Base-by-base conservation (phyloP, 768 basidiomycete genomes). In the Melanogaster broomeanus region DNA sequence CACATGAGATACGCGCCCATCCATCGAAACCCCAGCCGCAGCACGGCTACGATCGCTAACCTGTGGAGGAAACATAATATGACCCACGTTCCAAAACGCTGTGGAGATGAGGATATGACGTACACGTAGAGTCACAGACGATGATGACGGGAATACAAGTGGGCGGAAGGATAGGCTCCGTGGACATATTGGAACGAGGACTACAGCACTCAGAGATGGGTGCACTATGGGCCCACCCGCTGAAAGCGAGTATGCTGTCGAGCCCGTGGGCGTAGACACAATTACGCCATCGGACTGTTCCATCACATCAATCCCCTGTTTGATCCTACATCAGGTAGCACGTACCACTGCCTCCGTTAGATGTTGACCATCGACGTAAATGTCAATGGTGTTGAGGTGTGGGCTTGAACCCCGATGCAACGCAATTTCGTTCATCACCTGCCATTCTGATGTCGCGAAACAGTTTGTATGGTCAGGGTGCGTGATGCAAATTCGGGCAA, bases 151-250 rank as follows among this genome's bases (percentile, higher is more conserved):
- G 58, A 98, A 88, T 7, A 98, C 88, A 3, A 98, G 81, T 3
- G 94, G 93, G 12, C 95, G 77, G 70, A 98, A 98, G 27, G 89
- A 92, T 18, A 98, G 72, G 65, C 91, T 93, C 49, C 95, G 81
- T 42, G 95, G 95, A 62, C 93, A 94, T 58, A 98, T 96, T n/a
- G 95, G 95, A 2, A 95, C 96, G 37, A 98, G 74, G 13, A 98
- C 88, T 45, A 97, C 79, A 1, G 93, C 90, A 52, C 89, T 90
- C 34, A 95, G 74, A 3, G 90, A 91, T 3, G 95, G 95, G 56
- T 97, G 95, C 0, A 97, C 93, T 58, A 98, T 97, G 4, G 95
- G 95, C 22, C 95, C 95, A 30, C 95, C 95, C 1, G 94, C 91
- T 3, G 93, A 96, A 21, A 98, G 78, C 1, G 94, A 97, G 70